These are phyloP conservation scores for Poterioochromonas sp. DNA, from an alignment of 352 stramenopile genomes.

Conservation along the genomic window DNA sequence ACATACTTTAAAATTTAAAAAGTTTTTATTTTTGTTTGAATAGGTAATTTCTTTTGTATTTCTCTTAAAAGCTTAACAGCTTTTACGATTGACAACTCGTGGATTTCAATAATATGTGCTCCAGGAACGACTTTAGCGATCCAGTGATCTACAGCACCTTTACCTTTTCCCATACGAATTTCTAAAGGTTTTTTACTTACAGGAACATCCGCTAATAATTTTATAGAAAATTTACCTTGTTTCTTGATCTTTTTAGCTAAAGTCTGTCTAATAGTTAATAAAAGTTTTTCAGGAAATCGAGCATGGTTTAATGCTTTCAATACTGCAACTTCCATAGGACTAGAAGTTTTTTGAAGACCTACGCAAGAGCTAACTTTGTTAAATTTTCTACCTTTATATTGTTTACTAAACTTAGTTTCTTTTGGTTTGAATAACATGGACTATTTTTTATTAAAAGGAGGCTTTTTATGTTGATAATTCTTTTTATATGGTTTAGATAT, in stretches of 20 bases:
- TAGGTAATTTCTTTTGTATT: slow-evolving; percentile 32
- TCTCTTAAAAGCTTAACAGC: slow-evolving; percentile 31
- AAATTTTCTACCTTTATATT: slow-evolving; percentile 32
- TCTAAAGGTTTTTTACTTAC: slow-evolving; percentile 33
- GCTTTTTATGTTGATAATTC: slow-evolving; percentile 32
- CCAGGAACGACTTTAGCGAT: slow-evolving; percentile 17
- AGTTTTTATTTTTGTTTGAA: slow-evolving; percentile 32
- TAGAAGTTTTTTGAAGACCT: slow-evolving; percentile 31
- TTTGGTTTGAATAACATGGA: slow-evolving; percentile 31
- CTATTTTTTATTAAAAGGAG: slow-evolving; percentile 32
- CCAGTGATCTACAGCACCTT: slow-evolving; percentile 35
- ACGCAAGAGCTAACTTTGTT: slow-evolving; percentile 30
- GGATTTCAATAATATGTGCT: slow-evolving; percentile 28
- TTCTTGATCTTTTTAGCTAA: slow-evolving; percentile 36
- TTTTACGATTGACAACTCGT: slow-evolving; percentile 31
- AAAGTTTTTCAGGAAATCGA: slow-evolving; percentile 32
- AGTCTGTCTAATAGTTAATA: slow-evolving; percentile 27
- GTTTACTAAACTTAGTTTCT: slow-evolving; percentile 32
- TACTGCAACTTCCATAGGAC: slow-evolving; percentile 30
- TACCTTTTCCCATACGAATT: slow-evolving; percentile 38
- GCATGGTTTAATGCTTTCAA: slow-evolving; percentile 31
- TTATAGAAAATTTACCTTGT: slow-evolving; percentile 37
- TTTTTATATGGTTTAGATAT: slow-evolving; percentile 32
- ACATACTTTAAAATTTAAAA: slow-evolving; percentile 33
- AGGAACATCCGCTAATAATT: slow-evolving; percentile 34